phyloP scores from a whole-genome alignment of 2,329 filamentous ascomycete genomes.

The Clonostachys solani region DNA sequence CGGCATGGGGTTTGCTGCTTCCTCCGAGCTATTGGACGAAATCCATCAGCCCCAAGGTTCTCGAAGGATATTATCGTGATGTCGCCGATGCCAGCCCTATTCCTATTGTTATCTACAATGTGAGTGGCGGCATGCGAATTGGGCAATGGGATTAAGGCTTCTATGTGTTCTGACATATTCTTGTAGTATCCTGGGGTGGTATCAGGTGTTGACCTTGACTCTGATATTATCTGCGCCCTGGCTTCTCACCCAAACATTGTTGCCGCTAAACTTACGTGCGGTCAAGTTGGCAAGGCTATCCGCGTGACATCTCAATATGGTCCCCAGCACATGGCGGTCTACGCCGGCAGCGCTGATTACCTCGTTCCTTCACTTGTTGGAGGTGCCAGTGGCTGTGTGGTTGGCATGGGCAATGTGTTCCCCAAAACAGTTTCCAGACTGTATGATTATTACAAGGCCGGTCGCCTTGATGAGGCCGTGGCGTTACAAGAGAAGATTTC shows the following conservation, averaged over 20 bases:
- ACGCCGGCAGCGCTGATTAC: constrained; percentile 37
- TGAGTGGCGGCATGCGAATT: not conserved
- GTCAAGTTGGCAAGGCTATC: constrained; percentile 66
- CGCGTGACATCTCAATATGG: constrained; percentile 39
- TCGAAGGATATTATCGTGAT: constrained; percentile 62
- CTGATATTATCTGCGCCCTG: constrained; percentile 55
- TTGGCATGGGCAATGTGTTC: constrained; percentile 41
- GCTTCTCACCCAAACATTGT: constrained; percentile 61
- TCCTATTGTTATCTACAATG: constrained; percentile 64
- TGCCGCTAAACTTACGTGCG: constrained; percentile 65
- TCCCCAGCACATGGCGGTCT: constrained; percentile 33
- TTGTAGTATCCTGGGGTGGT: constrained; percentile 53
- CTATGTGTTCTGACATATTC: not conserved
- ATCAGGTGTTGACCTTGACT: constrained; percentile 60
- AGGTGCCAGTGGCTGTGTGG: constrained; percentile 36
- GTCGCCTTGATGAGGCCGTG: constrained; percentile 27
- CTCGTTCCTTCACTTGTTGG: constrained; percentile 31
- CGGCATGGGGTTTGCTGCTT: constrained; percentile 69
- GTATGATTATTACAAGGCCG: constrained; percentile 32
- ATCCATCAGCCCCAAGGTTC: constrained; percentile 40
- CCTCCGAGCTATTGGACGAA: constrained; percentile 70
- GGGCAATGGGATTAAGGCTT: too few species aligned
- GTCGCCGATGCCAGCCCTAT: constrained; percentile 59
- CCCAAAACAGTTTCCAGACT: constrained; percentile 32
- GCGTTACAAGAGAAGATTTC: constrained; percentile 35